Percentiles rank a stretch among this genome's conserved stretches.
phyloP scores from a whole-genome alignment of 805 yeast species.

The Candida tallmaniae region DNA sequence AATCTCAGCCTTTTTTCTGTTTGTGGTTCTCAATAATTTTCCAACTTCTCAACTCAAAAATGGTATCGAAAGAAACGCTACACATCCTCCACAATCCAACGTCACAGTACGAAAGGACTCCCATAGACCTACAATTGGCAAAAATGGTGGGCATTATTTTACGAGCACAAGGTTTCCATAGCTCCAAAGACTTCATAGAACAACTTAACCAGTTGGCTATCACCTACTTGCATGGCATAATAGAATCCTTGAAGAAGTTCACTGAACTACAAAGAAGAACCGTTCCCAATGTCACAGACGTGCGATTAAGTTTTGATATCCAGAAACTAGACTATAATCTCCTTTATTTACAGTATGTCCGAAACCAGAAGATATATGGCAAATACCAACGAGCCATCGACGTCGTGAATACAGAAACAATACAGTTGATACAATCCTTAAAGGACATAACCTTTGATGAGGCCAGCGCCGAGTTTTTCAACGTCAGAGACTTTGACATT shows the following conservation, averaged over 20 bases:
- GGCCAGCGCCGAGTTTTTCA: slow-evolving; percentile 51
- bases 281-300: slow-evolving; percentile 49
- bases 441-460: slow-evolving; percentile 14
- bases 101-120: slow-evolving; percentile 10
- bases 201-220: slow-evolving; percentile 25
- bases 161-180: slow-evolving; percentile 16
- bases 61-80: too few species aligned
- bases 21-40: too few species aligned
- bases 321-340: slow-evolving; percentile 38
- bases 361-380: slow-evolving; percentile 11
- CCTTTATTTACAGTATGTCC: slow-evolving; percentile 31
- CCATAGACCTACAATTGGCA: slow-evolving; percentile 24
- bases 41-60: too few species aligned
- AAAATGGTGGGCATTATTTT: slow-evolving; percentile 25
- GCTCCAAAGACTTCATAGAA: slow-evolving; percentile 24
- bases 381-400: slow-evolving; percentile 10
- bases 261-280: slow-evolving; percentile 59
- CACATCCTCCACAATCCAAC: too few species aligned
- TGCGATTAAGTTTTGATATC: slow-evolving; percentile 40
- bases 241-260: slow-evolving; percentile 42
- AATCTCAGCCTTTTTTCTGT: too few species aligned
- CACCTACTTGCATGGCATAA: slow-evolving; percentile 31
- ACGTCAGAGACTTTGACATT: slow-evolving; percentile 46
- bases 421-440: slow-evolving; percentile 4
- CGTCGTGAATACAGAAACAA: slow-evolving; percentile 10